Evolutionary conservation across 169 alveolate genomes (phyloP).

Genomic region (Eimeria zaria): DNA sequence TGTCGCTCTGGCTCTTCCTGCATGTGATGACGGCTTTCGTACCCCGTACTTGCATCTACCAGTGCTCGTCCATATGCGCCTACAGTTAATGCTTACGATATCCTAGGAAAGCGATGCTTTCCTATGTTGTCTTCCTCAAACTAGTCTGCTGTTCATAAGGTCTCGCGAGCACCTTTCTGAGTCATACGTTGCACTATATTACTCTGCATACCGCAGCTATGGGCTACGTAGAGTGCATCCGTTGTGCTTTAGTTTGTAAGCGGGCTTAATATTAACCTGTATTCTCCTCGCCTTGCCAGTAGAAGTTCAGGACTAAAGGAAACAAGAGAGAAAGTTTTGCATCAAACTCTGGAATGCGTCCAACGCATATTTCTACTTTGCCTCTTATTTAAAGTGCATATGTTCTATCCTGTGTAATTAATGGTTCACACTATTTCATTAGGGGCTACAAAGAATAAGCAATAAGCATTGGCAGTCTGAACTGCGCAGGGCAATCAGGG

Average conservation of each 20-base stretch:
- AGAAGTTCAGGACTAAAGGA: neutral
- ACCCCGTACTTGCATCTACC: neutral
- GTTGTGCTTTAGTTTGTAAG: neutral
- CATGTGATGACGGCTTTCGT: neutral
- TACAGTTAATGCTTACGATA: neutral
- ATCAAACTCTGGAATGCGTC: neutral
- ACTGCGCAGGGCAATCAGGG: neutral
- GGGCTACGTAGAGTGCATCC: neutral
- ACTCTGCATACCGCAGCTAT: neutral
- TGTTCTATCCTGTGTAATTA: neutral
- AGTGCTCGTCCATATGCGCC: neutral
- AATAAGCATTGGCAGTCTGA: neutral
- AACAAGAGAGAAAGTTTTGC: neutral
- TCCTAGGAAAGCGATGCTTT: neutral
- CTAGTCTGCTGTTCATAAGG: neutral
- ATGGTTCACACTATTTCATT: neutral
- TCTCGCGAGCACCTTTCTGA: neutral
- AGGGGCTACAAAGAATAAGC: neutral
- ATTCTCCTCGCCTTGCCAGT: neutral
- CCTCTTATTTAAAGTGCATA: neutral
- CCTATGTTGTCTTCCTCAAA: neutral
- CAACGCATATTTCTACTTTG: neutral
- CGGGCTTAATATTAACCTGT: neutral
- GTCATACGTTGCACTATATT: neutral
- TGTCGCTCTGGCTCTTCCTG: neutral